Conservation (phyloP, 2,329 filamentous ascomycete species). For the Teratosphaeria epicoccoides region DNA sequence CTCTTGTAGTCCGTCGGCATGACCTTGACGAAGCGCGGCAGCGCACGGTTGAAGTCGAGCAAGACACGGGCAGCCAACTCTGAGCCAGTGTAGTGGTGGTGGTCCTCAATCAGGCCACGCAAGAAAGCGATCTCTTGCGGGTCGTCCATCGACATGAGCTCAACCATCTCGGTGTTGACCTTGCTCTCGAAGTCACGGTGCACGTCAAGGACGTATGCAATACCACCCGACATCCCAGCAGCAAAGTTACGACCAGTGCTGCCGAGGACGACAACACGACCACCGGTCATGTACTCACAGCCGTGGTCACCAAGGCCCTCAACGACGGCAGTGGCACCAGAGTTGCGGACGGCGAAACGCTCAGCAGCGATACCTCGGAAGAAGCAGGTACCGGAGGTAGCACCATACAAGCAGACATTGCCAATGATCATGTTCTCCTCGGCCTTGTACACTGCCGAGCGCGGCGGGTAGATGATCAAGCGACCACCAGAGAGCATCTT, state of each 20-base stretch:
- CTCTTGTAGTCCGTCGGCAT: constrained; percentile 94
- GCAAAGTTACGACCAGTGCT: constrained; percentile 93
- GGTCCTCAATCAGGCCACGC: constrained; percentile 85
- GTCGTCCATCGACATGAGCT: constrained; percentile 73
- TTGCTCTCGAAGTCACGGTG: constrained; percentile 82
- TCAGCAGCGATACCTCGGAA: constrained; percentile 96
- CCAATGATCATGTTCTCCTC: constrained; percentile 92
- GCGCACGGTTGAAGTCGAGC: constrained; percentile 86
- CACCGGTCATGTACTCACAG: constrained; percentile 98
- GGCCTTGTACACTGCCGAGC: constrained; percentile 82
- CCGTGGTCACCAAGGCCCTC: constrained; percentile 94
- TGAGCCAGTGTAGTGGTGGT: constrained; percentile 95
- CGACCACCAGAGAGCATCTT: constrained; percentile 91
- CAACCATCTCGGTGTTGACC: constrained; percentile 96
- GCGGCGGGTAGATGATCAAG: constrained; percentile 84
- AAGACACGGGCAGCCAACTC: constrained; percentile 87
- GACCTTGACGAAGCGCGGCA: constrained; percentile 86
- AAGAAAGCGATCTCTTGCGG: constrained; percentile 82
- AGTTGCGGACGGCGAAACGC: constrained; percentile 93
- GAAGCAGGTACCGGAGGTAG: constrained; percentile 81
- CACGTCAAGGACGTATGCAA: constrained; percentile 87
- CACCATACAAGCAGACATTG: constrained; percentile 91
- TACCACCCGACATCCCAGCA: constrained; percentile 96
- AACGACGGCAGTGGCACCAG: constrained; percentile 88
- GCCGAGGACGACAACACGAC: constrained; percentile 76